Percentiles rank a stretch among this genome's conserved stretches.
Conservation (phyloP, 2,329 filamentous ascomycete genomes). For the Cladosporium sp. region DNA sequence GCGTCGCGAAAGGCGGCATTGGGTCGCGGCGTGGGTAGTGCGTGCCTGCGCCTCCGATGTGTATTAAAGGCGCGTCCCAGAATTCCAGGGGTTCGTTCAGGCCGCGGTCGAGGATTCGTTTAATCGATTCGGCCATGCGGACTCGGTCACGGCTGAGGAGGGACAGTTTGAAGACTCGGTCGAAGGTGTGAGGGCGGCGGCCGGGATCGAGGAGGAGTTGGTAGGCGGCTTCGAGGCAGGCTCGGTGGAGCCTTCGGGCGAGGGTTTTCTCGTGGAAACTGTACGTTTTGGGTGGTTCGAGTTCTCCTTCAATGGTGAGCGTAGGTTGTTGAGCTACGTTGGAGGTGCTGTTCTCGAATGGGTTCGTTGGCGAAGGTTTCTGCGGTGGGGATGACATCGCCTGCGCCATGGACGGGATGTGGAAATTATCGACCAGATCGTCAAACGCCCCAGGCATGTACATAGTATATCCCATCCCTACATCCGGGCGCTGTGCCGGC, state of each 20-base stretch:
- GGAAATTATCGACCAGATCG: slow-evolving; percentile 8
- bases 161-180: slow-evolving; percentile 26
- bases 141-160: slow-evolving; percentile 19
- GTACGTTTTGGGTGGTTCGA: slow-evolving; percentile 42
- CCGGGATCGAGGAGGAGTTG: slow-evolving; percentile 51
- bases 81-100: slow-evolving; percentile 51
- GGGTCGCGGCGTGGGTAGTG: slow-evolving; percentile 53
- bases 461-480: slow-evolving; percentile 26
- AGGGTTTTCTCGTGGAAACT: slow-evolving; percentile 64
- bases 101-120: slow-evolving; percentile 34
- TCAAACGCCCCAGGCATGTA: slow-evolving; percentile 11
- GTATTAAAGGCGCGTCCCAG: slow-evolving; percentile 58
- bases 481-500: slow-evolving; percentile 5
- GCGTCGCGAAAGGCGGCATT: slow-evolving; percentile 39
- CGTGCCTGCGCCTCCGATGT: slow-evolving; percentile 65
- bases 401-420: slow-evolving; percentile 1
- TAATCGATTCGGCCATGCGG: slow-evolving; percentile 32
- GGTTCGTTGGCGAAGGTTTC: not conserved
- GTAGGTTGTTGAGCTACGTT: not conserved
- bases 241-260: slow-evolving; percentile 65
- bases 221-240: slow-evolving; percentile 59
- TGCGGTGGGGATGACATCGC: not conserved
- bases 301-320: not conserved
- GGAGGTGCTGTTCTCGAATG: not conserved
- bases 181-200: slow-evolving; percentile 18